Conservation (phyloP, 441 rosid genomes). For the Croton setiger region DNA sequence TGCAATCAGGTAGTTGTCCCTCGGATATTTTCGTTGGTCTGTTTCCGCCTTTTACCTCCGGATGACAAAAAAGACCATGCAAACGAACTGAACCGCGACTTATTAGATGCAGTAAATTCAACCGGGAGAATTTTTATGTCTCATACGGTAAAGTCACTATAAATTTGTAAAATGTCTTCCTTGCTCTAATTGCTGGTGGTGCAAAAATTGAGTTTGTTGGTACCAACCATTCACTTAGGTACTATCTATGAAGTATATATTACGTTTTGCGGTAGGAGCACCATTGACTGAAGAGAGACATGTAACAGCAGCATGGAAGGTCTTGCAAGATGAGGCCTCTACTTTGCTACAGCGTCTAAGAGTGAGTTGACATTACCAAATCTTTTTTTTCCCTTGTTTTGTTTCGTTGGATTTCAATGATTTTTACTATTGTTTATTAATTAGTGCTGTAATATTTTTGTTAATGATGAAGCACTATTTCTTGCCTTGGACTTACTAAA, state of each 20-base stretch:
- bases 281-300: conserved; percentile 84
- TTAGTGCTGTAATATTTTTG: no score
- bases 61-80: conserved; percentile 33
- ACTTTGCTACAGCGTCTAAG: conserved; percentile 34
- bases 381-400: neutral
- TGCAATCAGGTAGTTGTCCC: conserved; percentile 65
- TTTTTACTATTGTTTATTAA: no score
- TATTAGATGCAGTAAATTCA: conserved; percentile 71
- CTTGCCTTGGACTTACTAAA: no score
- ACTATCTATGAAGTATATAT: conserved; percentile 53
- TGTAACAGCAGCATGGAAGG: conserved; percentile 68
- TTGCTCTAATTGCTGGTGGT: neutral
- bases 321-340: conserved; percentile 61
- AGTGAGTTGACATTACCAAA: neutral
- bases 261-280: conserved; percentile 78
- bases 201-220: neutral
- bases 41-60: conserved; percentile 57
- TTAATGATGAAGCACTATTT: no score
- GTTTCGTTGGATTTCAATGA: neutral
- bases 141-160: conserved; percentile 61
- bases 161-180: neutral
- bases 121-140: conserved; percentile 75
- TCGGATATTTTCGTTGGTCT: conserved; percentile 66
- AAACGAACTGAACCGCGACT: conserved; percentile 47
- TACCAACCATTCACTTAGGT: conserved; percentile 35